phyloP scores from a whole-genome alignment of 2,329 filamentous ascomycete genomes.

The Coleophoma cylindrospora region DNA sequence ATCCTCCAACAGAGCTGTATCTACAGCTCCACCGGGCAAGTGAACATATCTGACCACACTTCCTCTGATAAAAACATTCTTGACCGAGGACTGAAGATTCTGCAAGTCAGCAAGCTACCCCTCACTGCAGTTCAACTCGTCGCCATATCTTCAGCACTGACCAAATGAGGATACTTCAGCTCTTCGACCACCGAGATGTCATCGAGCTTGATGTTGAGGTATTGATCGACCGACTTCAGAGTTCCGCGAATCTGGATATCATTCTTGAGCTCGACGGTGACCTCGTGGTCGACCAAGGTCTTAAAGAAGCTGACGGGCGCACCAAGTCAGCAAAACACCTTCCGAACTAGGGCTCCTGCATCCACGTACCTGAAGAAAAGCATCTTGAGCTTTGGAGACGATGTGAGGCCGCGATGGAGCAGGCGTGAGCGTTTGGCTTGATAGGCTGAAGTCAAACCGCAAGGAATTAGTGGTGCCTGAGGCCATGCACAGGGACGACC shows the following conservation, averaged over 20 bases:
- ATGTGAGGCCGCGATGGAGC: not conserved
- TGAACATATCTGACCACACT: conserved; percentile 73
- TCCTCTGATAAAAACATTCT: conserved; percentile 72
- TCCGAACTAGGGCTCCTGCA: not conserved
- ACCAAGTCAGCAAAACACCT: conserved; percentile 1
- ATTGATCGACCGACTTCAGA: conserved; percentile 96
- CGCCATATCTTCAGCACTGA: conserved; percentile 31
- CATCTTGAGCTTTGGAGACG: conserved; percentile 24
- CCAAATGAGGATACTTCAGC: conserved; percentile 89
- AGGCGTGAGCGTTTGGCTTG: too few relatives aligned
- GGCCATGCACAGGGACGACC: too few relatives aligned
- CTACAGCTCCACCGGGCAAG: conserved; percentile 61
- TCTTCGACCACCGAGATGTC: conserved; percentile 91
- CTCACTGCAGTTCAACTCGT: not conserved
- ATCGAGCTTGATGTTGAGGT: conserved; percentile 98
- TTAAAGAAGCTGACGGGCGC: conserved; percentile 78
- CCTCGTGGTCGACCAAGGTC: conserved; percentile 93
- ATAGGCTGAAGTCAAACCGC: too few relatives aligned
- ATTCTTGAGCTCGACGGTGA: conserved; percentile 98
- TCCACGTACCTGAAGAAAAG: conserved; percentile 31
- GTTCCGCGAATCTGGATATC: conserved; percentile 95
- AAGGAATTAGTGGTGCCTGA: too few relatives aligned
- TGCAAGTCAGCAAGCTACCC: not conserved
- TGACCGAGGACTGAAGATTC: conserved; percentile 55
- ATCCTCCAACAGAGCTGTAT: conserved; percentile 67